Conservation (phyloP, 2,329 filamentous ascomycete genomes). For the Grosmannia huntii region DNA sequence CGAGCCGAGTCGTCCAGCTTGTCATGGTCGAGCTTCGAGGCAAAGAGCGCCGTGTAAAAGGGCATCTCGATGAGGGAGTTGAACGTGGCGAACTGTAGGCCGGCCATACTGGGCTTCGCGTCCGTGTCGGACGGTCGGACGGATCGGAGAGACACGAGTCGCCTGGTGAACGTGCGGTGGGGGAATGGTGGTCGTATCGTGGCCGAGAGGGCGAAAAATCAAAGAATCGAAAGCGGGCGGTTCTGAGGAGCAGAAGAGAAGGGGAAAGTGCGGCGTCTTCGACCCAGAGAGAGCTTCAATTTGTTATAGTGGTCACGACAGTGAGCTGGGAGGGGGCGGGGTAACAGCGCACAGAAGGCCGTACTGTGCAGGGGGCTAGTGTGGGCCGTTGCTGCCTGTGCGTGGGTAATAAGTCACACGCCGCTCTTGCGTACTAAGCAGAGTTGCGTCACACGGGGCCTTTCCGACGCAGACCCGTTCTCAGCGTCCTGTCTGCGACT, state of each 20-base stretch:
- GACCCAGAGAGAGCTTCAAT: background rate
- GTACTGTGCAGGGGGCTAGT: background rate
- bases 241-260: background rate
- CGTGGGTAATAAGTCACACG: background rate
- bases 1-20: constrained; percentile 91
- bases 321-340: background rate
- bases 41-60: constrained; percentile 87
- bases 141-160: background rate
- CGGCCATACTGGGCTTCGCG: constrained; percentile 28
- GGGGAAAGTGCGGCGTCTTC: background rate
- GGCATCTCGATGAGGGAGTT: constrained; percentile 88
- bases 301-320: background rate
- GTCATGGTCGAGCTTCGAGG: constrained; percentile 90
- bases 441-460: background rate
- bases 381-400: background rate
- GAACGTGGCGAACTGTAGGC: constrained; percentile 70
- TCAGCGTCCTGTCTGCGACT: background rate
- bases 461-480: background rate
- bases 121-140: background rate
- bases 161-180: background rate
- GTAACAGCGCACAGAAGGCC: background rate
- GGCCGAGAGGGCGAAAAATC: background rate
- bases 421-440: background rate
- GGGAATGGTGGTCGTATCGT: background rate
- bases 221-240: background rate